Evolutionary conservation across 1,284 basidiomycete genomes (phyloP).

Genomic region (Grifola frondosa): DNA sequence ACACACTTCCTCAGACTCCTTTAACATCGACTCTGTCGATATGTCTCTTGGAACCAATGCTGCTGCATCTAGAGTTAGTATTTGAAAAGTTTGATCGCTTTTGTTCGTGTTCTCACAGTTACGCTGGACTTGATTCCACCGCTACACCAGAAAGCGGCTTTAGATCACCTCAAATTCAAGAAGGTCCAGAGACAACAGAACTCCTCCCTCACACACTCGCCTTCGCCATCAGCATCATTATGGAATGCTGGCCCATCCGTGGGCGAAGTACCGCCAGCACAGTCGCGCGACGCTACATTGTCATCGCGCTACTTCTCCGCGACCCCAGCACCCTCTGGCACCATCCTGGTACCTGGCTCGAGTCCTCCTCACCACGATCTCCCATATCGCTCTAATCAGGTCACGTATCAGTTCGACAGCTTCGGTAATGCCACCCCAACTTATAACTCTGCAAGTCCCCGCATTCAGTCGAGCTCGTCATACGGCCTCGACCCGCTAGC

Average conservation of each 20-base stretch:
- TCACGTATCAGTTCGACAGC: conserved; percentile 35
- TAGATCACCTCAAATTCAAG: conserved; percentile 61
- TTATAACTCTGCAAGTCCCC: conserved; percentile 36
- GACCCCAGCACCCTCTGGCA: conserved; percentile 42
- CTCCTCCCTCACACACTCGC: conserved; percentile 31
- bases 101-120: conserved; percentile 26
- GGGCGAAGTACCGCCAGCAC: conserved; percentile 38
- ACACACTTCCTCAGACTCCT: conserved; percentile 10
- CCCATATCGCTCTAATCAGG: conserved; percentile 38
- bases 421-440: conserved; percentile 42
- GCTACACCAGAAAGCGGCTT: conserved; percentile 48
- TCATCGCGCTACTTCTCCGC: conserved; percentile 44
- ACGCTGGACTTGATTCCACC: conserved; percentile 14
- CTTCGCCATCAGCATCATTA: conserved; percentile 28
- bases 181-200: conserved; percentile 44
- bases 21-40: conserved; percentile 15
- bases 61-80: conserved; percentile 43
- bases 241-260: conserved; percentile 14
- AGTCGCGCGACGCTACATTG: conserved; percentile 57
- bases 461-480: conserved; percentile 35
- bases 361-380: conserved; percentile 54
- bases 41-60: conserved; percentile 42
- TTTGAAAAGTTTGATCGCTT: conserved; percentile 17
- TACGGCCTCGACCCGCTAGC: conserved; percentile 54
- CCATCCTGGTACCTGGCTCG: conserved; percentile 71